Conservation (phyloP, 2,329 filamentous ascomycete species). For the Fusarium sp. region DNA sequence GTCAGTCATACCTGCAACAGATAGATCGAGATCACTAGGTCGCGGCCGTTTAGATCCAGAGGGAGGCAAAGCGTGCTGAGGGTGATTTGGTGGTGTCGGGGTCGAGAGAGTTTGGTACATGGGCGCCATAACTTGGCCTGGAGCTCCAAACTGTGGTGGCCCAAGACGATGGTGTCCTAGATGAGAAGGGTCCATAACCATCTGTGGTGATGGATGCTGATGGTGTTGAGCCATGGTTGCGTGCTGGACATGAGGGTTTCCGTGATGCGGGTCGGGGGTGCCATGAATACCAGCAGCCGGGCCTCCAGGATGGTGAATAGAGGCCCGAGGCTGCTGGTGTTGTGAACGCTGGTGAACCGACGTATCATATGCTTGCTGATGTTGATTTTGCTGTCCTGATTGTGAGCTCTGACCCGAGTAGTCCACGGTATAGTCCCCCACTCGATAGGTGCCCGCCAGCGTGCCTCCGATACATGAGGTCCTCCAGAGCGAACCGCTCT, state of each 20-base stretch:
- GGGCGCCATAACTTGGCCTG: conserved; percentile 64
- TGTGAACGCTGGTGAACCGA: conserved; percentile 55
- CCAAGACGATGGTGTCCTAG: conserved; percentile 66
- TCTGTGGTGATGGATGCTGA: conserved; percentile 64
- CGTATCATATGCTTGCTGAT: conserved; percentile 72
- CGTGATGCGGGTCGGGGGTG: conserved; percentile 56
- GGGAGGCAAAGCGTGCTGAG: conserved; percentile 47
- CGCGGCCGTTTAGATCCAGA: conserved; percentile 65
- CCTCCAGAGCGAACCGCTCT: conserved; percentile 83
- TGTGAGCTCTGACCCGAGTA: conserved; percentile 77
- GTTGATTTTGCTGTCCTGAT: conserved; percentile 74
- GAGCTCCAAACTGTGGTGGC: conserved; percentile 65
- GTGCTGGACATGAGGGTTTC: conserved; percentile 50
- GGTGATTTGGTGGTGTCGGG: conserved; percentile 52
- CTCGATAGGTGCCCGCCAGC: conserved; percentile 81
- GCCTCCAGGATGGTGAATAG: conserved; percentile 62
- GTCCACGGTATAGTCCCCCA: conserved; percentile 80
- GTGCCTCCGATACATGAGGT: conserved; percentile 79
- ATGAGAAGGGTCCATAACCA: conserved; percentile 68
- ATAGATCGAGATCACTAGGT: conserved; percentile 71
- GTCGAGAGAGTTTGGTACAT: conserved; percentile 66
- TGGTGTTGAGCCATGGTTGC: conserved; percentile 60
- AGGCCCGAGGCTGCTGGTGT: conserved; percentile 59
- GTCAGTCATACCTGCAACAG: conserved; percentile 63
- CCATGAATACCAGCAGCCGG: conserved; percentile 62